Base-by-base conservation (phyloP, 2,329 filamentous ascomycete species). In the Nannizzia gypsea region DNA sequence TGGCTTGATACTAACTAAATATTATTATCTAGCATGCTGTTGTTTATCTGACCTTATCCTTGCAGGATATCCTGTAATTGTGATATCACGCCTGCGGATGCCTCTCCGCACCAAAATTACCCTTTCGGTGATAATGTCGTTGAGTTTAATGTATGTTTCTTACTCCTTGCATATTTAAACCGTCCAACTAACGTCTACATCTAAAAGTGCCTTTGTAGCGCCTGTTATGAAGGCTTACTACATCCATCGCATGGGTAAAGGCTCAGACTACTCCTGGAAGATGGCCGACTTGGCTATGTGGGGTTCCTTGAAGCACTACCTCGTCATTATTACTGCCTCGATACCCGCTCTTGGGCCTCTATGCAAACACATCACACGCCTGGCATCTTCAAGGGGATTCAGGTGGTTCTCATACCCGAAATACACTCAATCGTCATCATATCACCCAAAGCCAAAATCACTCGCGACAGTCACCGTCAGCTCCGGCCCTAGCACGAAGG, bases 281-380 rank as follows among this genome's bases (percentile, higher is more conserved):
- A 62, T 57, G 17, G 52, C 57, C 26, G 50, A 56, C 26, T 40
- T 62, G 15, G 48, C 58, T 24, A 60, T 58, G 6, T 62, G 60
- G 60, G 57, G 59, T 11, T 31, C 52, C 24, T 48, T 52, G 9
- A 55, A 62, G 3, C 60, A 62, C 50, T 62, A 62, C 34, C 44
- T 62, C 20, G 59, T 62, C 44, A 62, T 62, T 9, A 54, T 62
- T 13, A 58, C 60, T 11, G 60, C 60, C 15, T 61, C 57, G n/a
- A 62, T 62, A 26, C 60, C 60, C 5, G 56, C 55, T 3, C 44
- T 62, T 6, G 60, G 50, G 1, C 60, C 60, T 15, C 44, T 60
- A 24, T 48, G 34, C 28, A 60, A 59, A 20, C 42, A 40, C 22
- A 15, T 20, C 34, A 13, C 24, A n/a, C 36, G 26, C 20, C 6